Evolutionary conservation across 176 grass and related monocot genomes (phyloP), one percentile per base, ranked within the genome.

Genomic region (Aegilops tauschii): DNA sequence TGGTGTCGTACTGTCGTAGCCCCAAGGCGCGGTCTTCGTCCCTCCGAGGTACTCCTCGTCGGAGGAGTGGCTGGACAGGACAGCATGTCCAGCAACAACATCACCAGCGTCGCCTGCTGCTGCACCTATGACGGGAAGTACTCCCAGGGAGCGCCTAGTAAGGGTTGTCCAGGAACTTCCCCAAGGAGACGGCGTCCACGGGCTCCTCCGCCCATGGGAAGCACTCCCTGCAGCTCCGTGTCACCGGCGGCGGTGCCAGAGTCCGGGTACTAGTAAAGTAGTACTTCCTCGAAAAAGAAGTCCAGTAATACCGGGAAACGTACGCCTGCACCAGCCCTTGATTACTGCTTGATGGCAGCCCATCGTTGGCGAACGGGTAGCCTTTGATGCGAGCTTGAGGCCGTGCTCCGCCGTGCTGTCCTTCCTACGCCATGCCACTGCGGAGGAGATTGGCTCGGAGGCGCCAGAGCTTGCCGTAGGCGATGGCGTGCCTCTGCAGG

Each of bases 361-460:
- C 93, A 34, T 98, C 93, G 52, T 88, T 92, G 64, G 34, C 34
- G 23, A 25, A 25, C 23, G 23, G 23, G 23, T 25, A 25, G 23
- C 0, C 23, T 25, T 25, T 25, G 95, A 66, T 0, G 85, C 25
- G 39, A 98, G 85, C 86, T 52, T 87, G 9, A 95, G 68, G 47
- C 93, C 95, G 79, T 93, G 89, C 80, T 90, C 83, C 0, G 93
- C 87, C 0, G 0, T 36, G 23, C 23, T 25, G 16, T 95, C 95
- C 85, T 92, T 93, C 87, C 73, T 85, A 88, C 35, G 91, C 91
- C 91, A 95, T 92, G 9, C 93, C 93, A 32, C 93, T 72, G 27
- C 93, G 79, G 58, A 95, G n/a, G 52, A 98, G 82, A 79, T 95
- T 93, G 8, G 91, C 89, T 0, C 91, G 95, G 54, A 95, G 93